Evolutionary conservation across 805 yeast species (phyloP), one percentile per base, ranked within the genome.

Genomic region (Candida ovalis): DNA sequence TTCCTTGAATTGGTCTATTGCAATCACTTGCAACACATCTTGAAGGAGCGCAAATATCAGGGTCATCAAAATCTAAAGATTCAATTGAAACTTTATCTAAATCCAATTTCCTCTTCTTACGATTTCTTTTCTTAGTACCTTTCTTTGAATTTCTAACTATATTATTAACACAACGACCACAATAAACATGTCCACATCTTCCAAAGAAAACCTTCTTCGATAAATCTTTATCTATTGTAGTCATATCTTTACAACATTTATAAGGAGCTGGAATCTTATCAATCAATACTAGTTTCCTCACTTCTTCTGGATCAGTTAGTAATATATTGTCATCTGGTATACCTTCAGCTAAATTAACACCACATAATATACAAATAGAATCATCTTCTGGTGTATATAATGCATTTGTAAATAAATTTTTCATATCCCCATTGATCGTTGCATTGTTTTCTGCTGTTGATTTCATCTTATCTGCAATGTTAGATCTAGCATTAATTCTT

Each of bases 131-230:
- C n/a, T 43, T 43, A 51, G 36, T 44, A 36, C 21, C 51, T 49
- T 47, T 61, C 32, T 50, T 45, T 22, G 49, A 52, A 40, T 50
- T 17, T 56, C 76, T 74, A 17, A 76, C 76, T n/a, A 85, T 80
- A 56, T 81, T 77, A 54, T 79, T 79, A 21, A 85, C 86, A 67
- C 97, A 89, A 38, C 92, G 67, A 1, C 96, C 97, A 65, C 97
- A 89, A 62, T 80, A 89, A 0, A 82, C 77, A 68, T 89, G 97
- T 0, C 96, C 96, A 70, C 97, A 89, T 36, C 69, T 66, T 0
- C 87, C 76, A 18, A 76, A 74, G 59, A 83, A 89, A 2, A 85
- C 76, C 50, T 89, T 75, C 57, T 74, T 80, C 0, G 91, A 84
- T 30, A 86, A 67, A 47, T 77, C 83, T 18, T 69, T 58, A 58